Evolutionary conservation across 208 protist genomes (phyloP).

Genomic region (Wallacemonas sp.): DNA sequence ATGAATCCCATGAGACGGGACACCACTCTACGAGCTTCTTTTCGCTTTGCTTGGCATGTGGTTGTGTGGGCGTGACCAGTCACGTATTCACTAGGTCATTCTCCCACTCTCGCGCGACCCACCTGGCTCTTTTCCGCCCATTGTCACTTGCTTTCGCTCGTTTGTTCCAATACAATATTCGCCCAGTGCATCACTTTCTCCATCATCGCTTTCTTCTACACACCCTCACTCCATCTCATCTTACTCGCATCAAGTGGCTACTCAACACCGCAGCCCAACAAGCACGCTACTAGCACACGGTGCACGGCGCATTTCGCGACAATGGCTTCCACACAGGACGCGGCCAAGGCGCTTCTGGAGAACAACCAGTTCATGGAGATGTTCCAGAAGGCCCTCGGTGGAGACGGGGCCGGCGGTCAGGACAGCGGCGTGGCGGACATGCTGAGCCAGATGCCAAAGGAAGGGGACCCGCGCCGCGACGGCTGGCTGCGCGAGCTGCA

Average conservation of each 20-base stretch:
- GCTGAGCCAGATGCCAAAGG: conserved; percentile 70
- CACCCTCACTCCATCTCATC: conserved; percentile 4
- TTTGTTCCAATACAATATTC: too few species aligned
- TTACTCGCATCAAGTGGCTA: not conserved
- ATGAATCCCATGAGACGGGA: too few species aligned
- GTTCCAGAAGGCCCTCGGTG: conserved; percentile 64
- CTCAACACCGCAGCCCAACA: too few species aligned
- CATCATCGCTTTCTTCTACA: conserved; percentile 3
- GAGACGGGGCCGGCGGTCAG: conserved; percentile 30
- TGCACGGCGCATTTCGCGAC: not conserved
- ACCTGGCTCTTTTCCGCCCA: too few species aligned
- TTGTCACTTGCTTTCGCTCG: too few species aligned
- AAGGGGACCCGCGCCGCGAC: conserved; percentile 69
- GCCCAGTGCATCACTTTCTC: too few species aligned
- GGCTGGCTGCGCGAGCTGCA: conserved; percentile 78
- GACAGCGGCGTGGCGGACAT: conserved; percentile 10
- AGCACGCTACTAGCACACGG: not conserved
- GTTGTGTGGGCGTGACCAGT: too few species aligned
- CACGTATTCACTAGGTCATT: too few species aligned
- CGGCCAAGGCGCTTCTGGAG: conserved; percentile 64
- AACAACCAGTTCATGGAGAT: conserved; percentile 82
- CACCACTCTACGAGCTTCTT: too few species aligned
- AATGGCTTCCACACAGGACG: conserved; percentile 24
- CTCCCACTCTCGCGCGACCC: too few species aligned
- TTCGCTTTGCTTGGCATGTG: too few species aligned